phyloP scores from a whole-genome alignment of 2,329 filamentous ascomycete genomes.

The Ceratocystis cubensis region DNA sequence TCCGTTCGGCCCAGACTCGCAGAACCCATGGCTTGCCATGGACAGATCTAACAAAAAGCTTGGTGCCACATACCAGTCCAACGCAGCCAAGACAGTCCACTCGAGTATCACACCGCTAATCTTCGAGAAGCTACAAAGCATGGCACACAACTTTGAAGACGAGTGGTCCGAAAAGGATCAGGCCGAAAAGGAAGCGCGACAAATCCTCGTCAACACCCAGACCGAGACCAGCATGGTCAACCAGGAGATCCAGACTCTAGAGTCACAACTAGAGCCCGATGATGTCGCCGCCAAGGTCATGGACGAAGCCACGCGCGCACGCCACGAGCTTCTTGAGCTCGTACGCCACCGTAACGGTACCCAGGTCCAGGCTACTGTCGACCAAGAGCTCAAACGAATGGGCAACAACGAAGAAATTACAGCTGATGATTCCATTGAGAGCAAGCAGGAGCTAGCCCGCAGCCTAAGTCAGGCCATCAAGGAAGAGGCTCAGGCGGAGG shows the following conservation, averaged over 20 bases:
- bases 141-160: slow-evolving; percentile 59
- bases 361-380: slow-evolving; percentile 40
- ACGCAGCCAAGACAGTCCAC: slow-evolving; percentile 56
- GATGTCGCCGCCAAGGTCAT: slow-evolving; percentile 39
- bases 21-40: slow-evolving; percentile 31
- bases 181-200: slow-evolving; percentile 54
- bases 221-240: slow-evolving; percentile 51
- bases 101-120: slow-evolving; percentile 57
- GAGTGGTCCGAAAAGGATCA: slow-evolving; percentile 63
- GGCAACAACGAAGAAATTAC: slow-evolving; percentile 34
- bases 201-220: slow-evolving; percentile 53
- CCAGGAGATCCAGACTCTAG: slow-evolving; percentile 47
- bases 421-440: slow-evolving; percentile 33
- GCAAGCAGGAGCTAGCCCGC: slow-evolving; percentile 45
- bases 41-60: slow-evolving; percentile 30
- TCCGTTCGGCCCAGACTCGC: slow-evolving; percentile 51
- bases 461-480: slow-evolving; percentile 44
- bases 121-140: slow-evolving; percentile 57
- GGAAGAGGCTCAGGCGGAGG: slow-evolving; percentile 50
- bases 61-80: slow-evolving; percentile 41
- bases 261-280: slow-evolving; percentile 43
- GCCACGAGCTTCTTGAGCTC: slow-evolving; percentile 38
- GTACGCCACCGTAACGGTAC: slow-evolving; percentile 42
- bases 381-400: slow-evolving; percentile 33
- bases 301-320: slow-evolving; percentile 39